Evolutionary conservation across 1,284 basidiomycete species (phyloP), one percentile per base, ranked within the genome.

Genomic region (Austroboletus niveus): DNA sequence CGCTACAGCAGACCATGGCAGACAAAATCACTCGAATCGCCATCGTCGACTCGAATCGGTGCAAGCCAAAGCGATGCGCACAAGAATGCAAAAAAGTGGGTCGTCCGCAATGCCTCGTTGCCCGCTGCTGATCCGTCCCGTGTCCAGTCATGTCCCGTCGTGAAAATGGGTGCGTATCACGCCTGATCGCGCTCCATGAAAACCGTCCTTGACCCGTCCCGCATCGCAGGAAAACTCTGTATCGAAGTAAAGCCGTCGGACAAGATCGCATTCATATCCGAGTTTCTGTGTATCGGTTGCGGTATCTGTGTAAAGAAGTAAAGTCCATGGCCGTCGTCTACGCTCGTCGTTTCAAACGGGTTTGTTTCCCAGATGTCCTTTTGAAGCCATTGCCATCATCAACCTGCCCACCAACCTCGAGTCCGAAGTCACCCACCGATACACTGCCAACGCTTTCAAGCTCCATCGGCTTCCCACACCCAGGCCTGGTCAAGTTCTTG

Each of bases 281-380:
- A 98, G 72, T 93, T 95, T 70, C 75, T 98, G 50, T 96, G 94
- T 70, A 96, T 96, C 58, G 94, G 94, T 65, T 98, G 94, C 72
- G 94, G 94, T 89, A 97, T 97, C 66, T 98, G 95, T 71, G 94
- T 96, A 42, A 97, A 97, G 76, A 97, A 96, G 94, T 96, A 64
- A 17, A 69, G 88, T 72, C 24, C 32, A 17, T 48, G 22, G 14
- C 43, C 24, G 4, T 8, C 38, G 4, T 51, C 54, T 57, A 45
- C 32, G 44, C 52, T 42, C 50, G 35, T 43, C 47, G 51, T 29
- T 51, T 58, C 10, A 51, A 47, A 44, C 12, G 4, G 14, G 44
- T 51, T 39, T 29, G 42, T 48, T 24, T 24, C 29, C 5, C 60
- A 97, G 94, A 74, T 97, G 94, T 70, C 95, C 95, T 36, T 98